These are phyloP conservation scores for Vishniacozyma victoriae DNA, from an alignment of 768 basidiomycete genomes.

Conservation along the genomic window DNA sequence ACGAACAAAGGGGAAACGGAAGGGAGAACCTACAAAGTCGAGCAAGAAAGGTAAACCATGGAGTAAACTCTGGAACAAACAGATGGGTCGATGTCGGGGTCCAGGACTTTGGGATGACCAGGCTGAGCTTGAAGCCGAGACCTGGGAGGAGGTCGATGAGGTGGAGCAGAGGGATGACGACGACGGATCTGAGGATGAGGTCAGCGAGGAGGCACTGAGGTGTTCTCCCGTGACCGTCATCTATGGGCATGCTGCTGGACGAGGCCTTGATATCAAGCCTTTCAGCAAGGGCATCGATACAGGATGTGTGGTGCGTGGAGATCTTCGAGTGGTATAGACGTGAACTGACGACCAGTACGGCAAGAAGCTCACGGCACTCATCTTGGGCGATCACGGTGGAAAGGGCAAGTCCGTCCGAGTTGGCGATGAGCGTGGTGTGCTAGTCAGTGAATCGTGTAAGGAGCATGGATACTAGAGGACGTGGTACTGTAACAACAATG, in stretches of 20 bases:
- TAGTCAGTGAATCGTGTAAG: slow-evolving; percentile 58
- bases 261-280: slow-evolving; percentile 72
- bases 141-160: slow-evolving; percentile 25
- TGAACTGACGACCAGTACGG: slow-evolving; percentile 54
- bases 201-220: slow-evolving; percentile 10
- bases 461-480: too few relatives aligned
- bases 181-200: background rate
- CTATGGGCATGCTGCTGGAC: slow-evolving; percentile 74
- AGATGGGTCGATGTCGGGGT: slow-evolving; percentile 41
- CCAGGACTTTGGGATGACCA: slow-evolving; percentile 25
- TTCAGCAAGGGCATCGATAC: slow-evolving; percentile 83
- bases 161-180: slow-evolving; percentile 15
- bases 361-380: slow-evolving; percentile 59
- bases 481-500: too few relatives aligned
- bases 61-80: slow-evolving; percentile 61
- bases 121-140: slow-evolving; percentile 50
- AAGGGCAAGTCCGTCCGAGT: slow-evolving; percentile 51
- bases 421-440: slow-evolving; percentile 56
- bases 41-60: slow-evolving; percentile 61
- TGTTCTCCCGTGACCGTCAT: slow-evolving; percentile 56
- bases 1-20: slow-evolving; percentile 47
- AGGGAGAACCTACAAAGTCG: slow-evolving; percentile 47
- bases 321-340: background rate
- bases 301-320: slow-evolving; percentile 62
- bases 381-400: slow-evolving; percentile 51